Percentiles rank a stretch among this genome's conserved stretches.
These are phyloP conservation scores for Pisolithus orientalis DNA, from an alignment of 768 basidiomycete genomes.

Conservation along the genomic window DNA sequence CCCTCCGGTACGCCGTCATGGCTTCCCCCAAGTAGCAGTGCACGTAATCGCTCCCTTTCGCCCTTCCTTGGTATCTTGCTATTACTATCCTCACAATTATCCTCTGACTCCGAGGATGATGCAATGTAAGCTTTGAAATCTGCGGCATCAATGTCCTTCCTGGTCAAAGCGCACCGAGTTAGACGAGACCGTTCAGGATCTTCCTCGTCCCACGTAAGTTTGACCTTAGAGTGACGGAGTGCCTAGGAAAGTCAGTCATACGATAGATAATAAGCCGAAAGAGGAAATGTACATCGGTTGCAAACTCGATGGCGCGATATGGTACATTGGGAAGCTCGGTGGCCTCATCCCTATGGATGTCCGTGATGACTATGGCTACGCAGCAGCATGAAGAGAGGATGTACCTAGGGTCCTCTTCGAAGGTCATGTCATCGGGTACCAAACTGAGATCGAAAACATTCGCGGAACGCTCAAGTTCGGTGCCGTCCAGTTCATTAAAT, in stretches of 20 bases:
- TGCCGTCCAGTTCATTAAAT: slow-evolving; percentile 82
- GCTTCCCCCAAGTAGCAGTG: slow-evolving; percentile 61
- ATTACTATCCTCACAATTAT: slow-evolving; percentile 8
- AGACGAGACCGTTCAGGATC: slow-evolving; percentile 80
- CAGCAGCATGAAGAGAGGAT: not conserved
- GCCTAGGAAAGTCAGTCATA: slow-evolving; percentile 46
- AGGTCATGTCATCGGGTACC: slow-evolving; percentile 84
- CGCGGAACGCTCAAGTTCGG: slow-evolving; percentile 93
- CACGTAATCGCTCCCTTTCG: slow-evolving; percentile 68
- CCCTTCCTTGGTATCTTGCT: slow-evolving; percentile 34
- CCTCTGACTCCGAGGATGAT: slow-evolving; percentile 40
- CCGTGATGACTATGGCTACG: not conserved
- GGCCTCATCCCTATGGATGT: slow-evolving; percentile 68
- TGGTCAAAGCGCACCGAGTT: slow-evolving; percentile 71
- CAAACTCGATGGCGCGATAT: slow-evolving; percentile 81
- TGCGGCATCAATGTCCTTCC: slow-evolving; percentile 84
- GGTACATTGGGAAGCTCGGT: slow-evolving; percentile 51
- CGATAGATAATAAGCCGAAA: not conserved
- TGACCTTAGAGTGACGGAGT: slow-evolving; percentile 95
- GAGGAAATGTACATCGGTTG: slow-evolving; percentile 69
- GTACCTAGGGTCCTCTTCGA: slow-evolving; percentile 74
- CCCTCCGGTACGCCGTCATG: slow-evolving; percentile 76
- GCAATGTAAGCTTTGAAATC: slow-evolving; percentile 83
- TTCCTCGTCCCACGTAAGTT: slow-evolving; percentile 97
- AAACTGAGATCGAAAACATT: slow-evolving; percentile 95